Base-by-base conservation (phyloP, 75 land plant genomes). In the Ceratopteris richardii region DNA sequence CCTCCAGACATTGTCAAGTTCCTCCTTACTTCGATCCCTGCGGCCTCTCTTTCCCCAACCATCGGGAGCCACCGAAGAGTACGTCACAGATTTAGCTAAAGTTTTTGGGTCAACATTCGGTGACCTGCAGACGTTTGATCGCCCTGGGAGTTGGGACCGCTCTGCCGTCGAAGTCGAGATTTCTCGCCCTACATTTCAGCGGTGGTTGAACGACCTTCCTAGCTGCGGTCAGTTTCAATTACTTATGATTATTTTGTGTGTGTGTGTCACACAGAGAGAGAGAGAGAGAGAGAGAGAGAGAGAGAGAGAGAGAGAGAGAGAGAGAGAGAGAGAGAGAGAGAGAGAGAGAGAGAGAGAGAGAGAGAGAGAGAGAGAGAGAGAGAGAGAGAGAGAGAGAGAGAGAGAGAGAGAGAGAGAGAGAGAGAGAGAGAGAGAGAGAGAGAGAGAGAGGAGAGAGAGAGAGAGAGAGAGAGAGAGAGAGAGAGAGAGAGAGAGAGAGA, bases 81-180 rank as follows among this genome's bases (percentile, higher is more conserved):
- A 60, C 23, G 41, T 18, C 26, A 59, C 64, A 14, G 43, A 36
- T 20, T 66, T 66, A 17, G 29, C 33, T 40, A 0, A 33, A 10
- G 37, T 12, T 26, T 18, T 27, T 57, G n/a, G 5, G 43, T 17
- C 30, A 43, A 3, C 1, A 22, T 36, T 20, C 46, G 10, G 42
- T 29, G 62, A 41, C 25, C 43, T 72, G 43, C 51, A 79, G 58
- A 63, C 75, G 26, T 91, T 82, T 56, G 67, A 77, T 44, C 68
- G 70, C 6, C 66, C 58, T 42, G 73, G 76, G 23, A 62, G 59
- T 0, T 89, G 90, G 90, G 98, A 93, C 51, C 71, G 94, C 25
- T 50, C 65, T 19, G 58, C 82, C 0, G 96, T 89, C 50, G 83
- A 86, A 62, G 61, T 88, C 11, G 54, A 69, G 24, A 68, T 85